Evolutionary conservation across 768 basidiomycete genomes (phyloP), one percentile per base, ranked within the genome.

Genomic region (Strobilomyces dryophilus): DNA sequence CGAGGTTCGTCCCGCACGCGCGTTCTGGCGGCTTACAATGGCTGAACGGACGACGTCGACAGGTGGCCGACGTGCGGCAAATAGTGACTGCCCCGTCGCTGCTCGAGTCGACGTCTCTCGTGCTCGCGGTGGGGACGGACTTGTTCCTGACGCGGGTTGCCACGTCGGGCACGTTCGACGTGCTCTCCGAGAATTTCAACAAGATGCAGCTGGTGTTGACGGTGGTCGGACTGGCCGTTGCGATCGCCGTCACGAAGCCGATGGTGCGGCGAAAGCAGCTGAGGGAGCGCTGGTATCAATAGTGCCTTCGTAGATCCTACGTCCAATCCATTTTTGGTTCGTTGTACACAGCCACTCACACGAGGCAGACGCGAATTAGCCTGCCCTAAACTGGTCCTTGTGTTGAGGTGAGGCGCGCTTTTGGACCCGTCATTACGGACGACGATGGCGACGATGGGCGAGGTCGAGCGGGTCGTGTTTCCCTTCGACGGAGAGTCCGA

Each of bases 161-260:
- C 36, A 92, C 95, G 2, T 94, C 92, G 11, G 84, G 82, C 37
- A 92, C 92, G 18, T 98, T 98, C 62, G 95, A 98, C 64, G 84
- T 97, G 24, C 79, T 98, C 8, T 91, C 81, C 61, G 89, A 94
- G 68, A 85, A 76, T 63, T 98, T 98, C 71, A 98, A 98, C 75
- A 97, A 98, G 74, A 77, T 74, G 1, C 95, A 98, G 69, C 76
- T 98, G 21, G 82, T 95, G 57, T 70, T 93, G 27, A 98, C 93
- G 2, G 82, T 95, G 32, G 68, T 73, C 1, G 92, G 80, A 0
- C 67, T 98, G 53, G 78, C 74, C 3, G 61, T 81, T 6, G 95
- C 86, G n/a, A 90, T 97, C 56, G 67, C 83, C n/a, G 66, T 94
- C 35, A 84, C 85, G 20, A 84, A 81, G 66, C 93, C 93, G 31